Percentiles rank a stretch among this genome's conserved stretches.
Conservation (phyloP, 805 yeast genomes). For the Nakazawaea ishiwadae region DNA sequence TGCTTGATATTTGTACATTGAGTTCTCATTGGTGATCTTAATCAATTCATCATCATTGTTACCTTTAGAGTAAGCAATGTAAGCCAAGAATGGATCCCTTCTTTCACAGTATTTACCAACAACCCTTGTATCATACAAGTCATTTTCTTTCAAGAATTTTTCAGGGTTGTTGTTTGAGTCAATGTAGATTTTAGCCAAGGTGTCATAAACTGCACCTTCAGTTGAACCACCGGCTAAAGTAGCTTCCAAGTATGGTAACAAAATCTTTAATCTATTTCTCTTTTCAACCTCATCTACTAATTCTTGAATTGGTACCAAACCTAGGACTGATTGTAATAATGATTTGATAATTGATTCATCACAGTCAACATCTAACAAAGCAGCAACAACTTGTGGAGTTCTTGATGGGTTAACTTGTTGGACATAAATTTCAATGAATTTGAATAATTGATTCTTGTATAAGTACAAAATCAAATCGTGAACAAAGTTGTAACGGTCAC, state of each 20-base stretch:
- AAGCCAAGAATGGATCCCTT: constrained; percentile 97
- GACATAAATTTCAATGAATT: constrained; percentile 95
- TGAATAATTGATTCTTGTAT: constrained; percentile 93
- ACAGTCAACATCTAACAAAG: constrained; percentile 93
- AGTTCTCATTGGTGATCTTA: constrained; percentile 89
- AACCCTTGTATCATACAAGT: constrained; percentile 83
- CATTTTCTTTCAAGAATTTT: constrained; percentile 88
- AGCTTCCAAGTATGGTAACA: constrained; percentile 90
- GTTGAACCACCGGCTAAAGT: constrained; percentile 78
- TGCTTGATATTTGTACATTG: constrained; percentile 99
- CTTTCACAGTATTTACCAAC: constrained; percentile 99
- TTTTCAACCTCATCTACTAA: constrained; percentile 93
- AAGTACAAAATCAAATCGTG: constrained; percentile 91
- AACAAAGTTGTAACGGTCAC: constrained; percentile 86
- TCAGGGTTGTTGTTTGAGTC: constrained; percentile 98
- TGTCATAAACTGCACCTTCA: constrained; percentile 89
- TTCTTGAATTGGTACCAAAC: constrained; percentile 89
- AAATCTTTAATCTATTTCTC: constrained; percentile 87
- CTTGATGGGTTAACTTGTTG: constrained; percentile 96
- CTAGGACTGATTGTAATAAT: constrained; percentile 78
- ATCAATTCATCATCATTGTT: constrained; percentile 85
- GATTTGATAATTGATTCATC: constrained; percentile 84
- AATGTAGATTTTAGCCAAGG: constrained; percentile 95
- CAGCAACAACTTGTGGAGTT: constrained; percentile 96
- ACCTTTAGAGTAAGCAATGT: constrained; percentile 96